Percentiles rank a stretch among this genome's conserved stretches.
These are phyloP conservation scores for Cornus controversa DNA, from an alignment of 148 eudicot genomes.

Conservation along the genomic window DNA sequence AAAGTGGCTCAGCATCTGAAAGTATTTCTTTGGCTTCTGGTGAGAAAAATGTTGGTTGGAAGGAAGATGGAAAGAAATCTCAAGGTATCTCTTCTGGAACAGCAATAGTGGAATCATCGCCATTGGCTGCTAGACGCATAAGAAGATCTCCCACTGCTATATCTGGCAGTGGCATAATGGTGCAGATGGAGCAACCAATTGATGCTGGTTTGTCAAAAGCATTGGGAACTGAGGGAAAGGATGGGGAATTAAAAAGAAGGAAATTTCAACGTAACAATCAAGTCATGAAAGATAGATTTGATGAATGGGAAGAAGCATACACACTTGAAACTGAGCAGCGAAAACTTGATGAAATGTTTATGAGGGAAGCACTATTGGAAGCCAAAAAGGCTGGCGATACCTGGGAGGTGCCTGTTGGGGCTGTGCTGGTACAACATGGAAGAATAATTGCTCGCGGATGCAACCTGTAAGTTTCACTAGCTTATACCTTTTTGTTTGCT, in stretches of 20 bases:
- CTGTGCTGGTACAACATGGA: conserved; percentile 81
- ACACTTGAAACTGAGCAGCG: conserved; percentile 67
- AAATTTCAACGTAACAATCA: conserved; percentile 64
- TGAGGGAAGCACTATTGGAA: conserved; percentile 90
- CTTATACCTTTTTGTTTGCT: conserved; percentile 10
- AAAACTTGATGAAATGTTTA: conserved; percentile 74
- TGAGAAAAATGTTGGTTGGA: conserved; percentile 24
- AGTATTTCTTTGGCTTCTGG: conserved; percentile 21
- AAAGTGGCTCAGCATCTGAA: conserved; percentile 29
- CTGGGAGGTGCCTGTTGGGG: conserved; percentile 99
- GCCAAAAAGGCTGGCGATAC: conserved; percentile 85
- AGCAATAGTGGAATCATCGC: conserved; percentile 18
- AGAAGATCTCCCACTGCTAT: conserved; percentile 47
- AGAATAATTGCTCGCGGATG: conserved; percentile 88
- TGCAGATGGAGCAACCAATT: conserved; percentile 25
- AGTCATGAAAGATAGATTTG: conserved; percentile 57
- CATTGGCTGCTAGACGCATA: conserved; percentile 30
- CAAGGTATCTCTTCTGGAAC: conserved; percentile 23
- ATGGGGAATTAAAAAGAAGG: conserved; percentile 38
- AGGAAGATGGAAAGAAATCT: conserved; percentile 22
- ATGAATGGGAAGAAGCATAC: conserved; percentile 85
- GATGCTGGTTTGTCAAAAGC: conserved; percentile 24
- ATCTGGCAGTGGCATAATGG: conserved; percentile 35
- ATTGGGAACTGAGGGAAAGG: conserved; percentile 29
- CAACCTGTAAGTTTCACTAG: conserved; percentile 65